phyloP scores from a whole-genome alignment of 805 yeast genomes.

The Dipodascopsis tothii region DNA sequence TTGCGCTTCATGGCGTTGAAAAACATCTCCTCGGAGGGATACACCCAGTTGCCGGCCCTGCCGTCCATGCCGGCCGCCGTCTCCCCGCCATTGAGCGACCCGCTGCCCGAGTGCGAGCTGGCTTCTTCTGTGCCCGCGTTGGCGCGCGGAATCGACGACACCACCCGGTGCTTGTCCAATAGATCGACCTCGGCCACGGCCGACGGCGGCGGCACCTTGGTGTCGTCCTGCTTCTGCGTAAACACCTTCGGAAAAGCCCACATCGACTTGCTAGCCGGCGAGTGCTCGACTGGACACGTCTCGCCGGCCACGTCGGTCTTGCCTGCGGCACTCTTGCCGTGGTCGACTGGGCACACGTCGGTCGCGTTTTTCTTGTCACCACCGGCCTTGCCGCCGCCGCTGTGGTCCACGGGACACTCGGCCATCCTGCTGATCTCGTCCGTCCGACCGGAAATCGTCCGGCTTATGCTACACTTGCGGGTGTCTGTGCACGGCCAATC shows the following conservation, averaged over 20 bases:
- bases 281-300: conserved; percentile 64
- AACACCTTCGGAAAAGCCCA: conserved; percentile 32
- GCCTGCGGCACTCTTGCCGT: conserved; percentile 4
- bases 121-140: conserved; percentile 28
- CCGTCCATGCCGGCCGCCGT: conserved; percentile 24
- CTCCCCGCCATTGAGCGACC: conserved; percentile 19
- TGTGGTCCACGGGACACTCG: too few relatives aligned
- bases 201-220: too few relatives aligned
- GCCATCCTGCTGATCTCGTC: too few relatives aligned
- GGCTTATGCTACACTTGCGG: too few relatives aligned
- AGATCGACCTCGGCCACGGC: not conserved
- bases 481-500: too few relatives aligned
- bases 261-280: conserved; percentile 54
- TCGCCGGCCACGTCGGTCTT: conserved; percentile 24
- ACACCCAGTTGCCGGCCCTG: conserved; percentile 64
- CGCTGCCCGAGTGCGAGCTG: too few relatives aligned
- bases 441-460: too few relatives aligned
- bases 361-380: too few relatives aligned
- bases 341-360: conserved; percentile 25
- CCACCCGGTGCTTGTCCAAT: conserved; percentile 17
- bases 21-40: conserved; percentile 92
- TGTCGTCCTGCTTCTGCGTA: conserved; percentile 6
- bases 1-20: conserved; percentile 90
- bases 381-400: too few relatives aligned
- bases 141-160: conserved; percentile 12